phyloP scores from a whole-genome alignment of 192 early-diverging fungal species.

The Rhizoclosmatium globosum region DNA sequence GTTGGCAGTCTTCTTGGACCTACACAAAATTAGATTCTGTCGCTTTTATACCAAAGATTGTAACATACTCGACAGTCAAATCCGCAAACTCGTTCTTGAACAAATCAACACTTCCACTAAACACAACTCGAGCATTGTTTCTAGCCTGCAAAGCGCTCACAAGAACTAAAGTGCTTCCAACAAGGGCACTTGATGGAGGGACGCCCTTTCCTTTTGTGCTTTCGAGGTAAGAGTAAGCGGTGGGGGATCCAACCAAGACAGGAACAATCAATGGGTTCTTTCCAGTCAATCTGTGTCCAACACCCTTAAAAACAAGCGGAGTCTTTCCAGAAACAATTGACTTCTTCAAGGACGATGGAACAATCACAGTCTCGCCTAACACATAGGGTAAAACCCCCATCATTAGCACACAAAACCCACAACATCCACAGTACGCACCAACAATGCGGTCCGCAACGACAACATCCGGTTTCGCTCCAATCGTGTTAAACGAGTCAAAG shows the following conservation, averaged over 20 bases:
- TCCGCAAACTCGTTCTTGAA: conserved; percentile 78
- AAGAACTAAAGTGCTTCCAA: conserved; percentile 72
- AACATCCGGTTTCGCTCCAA: conserved; percentile 64
- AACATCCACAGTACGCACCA: conserved; percentile 27
- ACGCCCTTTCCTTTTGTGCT: conserved; percentile 46
- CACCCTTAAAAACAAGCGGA: conserved; percentile 79
- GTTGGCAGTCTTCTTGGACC: conserved; percentile 64
- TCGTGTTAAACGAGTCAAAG: conserved; percentile 74
- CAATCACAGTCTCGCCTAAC: conserved; percentile 43
- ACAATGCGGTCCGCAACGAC: conserved; percentile 40
- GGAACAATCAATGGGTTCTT: conserved; percentile 72
- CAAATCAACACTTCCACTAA: conserved; percentile 84
- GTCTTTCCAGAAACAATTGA: conserved; percentile 33
- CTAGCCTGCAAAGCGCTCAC: conserved; percentile 89
- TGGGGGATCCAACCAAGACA: conserved; percentile 62
- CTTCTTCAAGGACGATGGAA: conserved; percentile 32
- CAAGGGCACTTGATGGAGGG: conserved; percentile 48
- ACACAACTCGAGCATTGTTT: conserved; percentile 85
- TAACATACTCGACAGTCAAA: conserved; percentile 38
- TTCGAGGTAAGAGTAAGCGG: conserved; percentile 71
- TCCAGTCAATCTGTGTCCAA: conserved; percentile 73
- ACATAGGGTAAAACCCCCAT: not conserved
- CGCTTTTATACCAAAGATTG: not conserved
- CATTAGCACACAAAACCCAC: not conserved
- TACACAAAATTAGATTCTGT: not conserved